Percentiles rank a stretch among this genome's conserved stretches.
These are phyloP conservation scores for Xylaria sp. DNA, from an alignment of 2,329 filamentous ascomycete genomes.

Conservation along the genomic window DNA sequence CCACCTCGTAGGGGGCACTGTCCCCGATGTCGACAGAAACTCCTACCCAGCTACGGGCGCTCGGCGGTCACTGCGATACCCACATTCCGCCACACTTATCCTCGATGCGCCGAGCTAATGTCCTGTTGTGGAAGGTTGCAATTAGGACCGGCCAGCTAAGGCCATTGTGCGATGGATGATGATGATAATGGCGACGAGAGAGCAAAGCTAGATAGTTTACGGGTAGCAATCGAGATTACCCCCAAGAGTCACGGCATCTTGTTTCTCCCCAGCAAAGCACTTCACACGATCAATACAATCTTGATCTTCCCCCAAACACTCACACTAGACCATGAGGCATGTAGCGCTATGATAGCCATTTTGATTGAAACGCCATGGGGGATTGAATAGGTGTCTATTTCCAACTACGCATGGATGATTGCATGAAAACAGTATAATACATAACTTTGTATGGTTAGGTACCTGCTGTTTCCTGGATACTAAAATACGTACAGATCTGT, in stretches of 20 bases:
- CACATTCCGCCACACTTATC: conserved; percentile 6
- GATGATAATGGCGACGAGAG: conserved; percentile 19
- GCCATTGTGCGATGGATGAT: conserved; percentile 21
- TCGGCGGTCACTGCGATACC: conserved; percentile 5
- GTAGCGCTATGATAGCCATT: not conserved
- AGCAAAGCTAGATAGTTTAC: conserved; percentile 26
- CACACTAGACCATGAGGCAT: not conserved
- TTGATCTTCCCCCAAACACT: conserved; percentile 15
- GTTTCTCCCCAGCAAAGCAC: conserved; percentile 28
- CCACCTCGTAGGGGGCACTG: conserved; percentile 20
- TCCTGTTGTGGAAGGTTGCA: conserved; percentile 16
- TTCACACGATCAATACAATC: conserved; percentile 35
- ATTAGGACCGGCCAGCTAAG: conserved; percentile 16
- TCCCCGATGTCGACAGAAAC: not conserved
- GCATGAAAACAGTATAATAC: too few species aligned
- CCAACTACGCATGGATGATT: not conserved
- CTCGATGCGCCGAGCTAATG: conserved; percentile 11
- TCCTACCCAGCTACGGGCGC: not conserved
- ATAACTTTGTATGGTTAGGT: conserved; percentile 2
- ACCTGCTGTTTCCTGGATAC: too few species aligned
- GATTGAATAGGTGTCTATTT: not conserved
- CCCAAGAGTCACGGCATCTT: conserved; percentile 34
- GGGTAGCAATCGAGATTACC: conserved; percentile 27
- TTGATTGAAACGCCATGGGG: not conserved
- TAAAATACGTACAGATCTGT: too few species aligned